phyloP scores from a whole-genome alignment of 148 eudicot species.

The Silene latifolia region DNA sequence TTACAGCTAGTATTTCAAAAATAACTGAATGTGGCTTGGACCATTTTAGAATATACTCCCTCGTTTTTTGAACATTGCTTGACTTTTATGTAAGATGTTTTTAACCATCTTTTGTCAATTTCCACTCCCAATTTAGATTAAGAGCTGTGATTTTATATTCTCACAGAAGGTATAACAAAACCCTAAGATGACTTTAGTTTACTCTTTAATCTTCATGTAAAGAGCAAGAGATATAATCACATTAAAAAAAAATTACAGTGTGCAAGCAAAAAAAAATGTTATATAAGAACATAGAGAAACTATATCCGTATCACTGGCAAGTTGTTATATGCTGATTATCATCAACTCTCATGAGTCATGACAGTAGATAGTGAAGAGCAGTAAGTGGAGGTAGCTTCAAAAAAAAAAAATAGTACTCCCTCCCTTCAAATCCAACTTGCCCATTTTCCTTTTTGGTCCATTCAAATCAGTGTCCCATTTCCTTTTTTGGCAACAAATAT shows the following conservation, averaged over 20 bases:
- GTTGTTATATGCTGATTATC: background rate
- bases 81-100: background rate
- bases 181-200: background rate
- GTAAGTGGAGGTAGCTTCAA: conserved; percentile 2
- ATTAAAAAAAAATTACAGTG: too few relatives aligned
- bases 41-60: background rate
- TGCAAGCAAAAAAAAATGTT: too few relatives aligned
- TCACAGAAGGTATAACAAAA: background rate
- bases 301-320: background rate
- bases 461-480: too few relatives aligned
- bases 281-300: too few relatives aligned
- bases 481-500: too few relatives aligned
- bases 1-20: conserved; percentile 6
- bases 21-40: background rate
- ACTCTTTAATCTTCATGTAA: background rate
- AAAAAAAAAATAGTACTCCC: background rate
- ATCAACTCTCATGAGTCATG: background rate
- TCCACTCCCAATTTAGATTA: background rate
- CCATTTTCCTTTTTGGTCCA: too few relatives aligned
- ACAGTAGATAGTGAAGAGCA: background rate
- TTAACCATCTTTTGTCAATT: conserved; percentile 3
- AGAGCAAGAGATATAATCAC: background rate
- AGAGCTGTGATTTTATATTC: background rate
- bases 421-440: too few relatives aligned
- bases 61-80: background rate